phyloP scores from a whole-genome alignment of 441 rosid genomes.

The Pelargonium cotyledonis region DNA sequence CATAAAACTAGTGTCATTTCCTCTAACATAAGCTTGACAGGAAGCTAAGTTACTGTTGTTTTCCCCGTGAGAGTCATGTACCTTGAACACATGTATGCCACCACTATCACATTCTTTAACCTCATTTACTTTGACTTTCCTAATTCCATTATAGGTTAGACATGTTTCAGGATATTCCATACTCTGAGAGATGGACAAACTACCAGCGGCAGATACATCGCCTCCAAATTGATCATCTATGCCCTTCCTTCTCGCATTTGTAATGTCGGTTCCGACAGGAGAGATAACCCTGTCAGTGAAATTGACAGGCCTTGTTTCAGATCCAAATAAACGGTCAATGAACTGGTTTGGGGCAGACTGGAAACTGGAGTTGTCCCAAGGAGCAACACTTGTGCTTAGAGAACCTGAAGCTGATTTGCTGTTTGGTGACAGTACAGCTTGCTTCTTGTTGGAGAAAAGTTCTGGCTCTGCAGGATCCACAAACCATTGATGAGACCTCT shows the following conservation, averaged over 20 bases:
- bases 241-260: constrained; percentile 24
- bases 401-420: constrained; percentile 33
- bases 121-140: constrained; percentile 53
- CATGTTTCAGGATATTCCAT: constrained; percentile 40
- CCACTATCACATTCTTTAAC: constrained; percentile 41
- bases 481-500: constrained; percentile 61
- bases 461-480: constrained; percentile 41
- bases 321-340: constrained; percentile 40
- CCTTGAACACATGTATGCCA: constrained; percentile 33
- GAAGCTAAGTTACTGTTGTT: constrained; percentile 26
- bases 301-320: constrained; percentile 45
- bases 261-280: constrained; percentile 8
- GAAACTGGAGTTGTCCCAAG: constrained; percentile 50
- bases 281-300: constrained; percentile 45
- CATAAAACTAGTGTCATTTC: constrained; percentile 27
- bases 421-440: constrained; percentile 38
- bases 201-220: constrained; percentile 36
- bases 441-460: constrained; percentile 53
- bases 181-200: constrained; percentile 50
- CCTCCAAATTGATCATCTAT: constrained; percentile 33
- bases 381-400: constrained; percentile 28
- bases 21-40: not conserved
- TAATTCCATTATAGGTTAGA: constrained; percentile 40
- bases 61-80: constrained; percentile 33
- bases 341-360: constrained; percentile 45